Evolutionary conservation across 805 yeast species (phyloP).

Genomic region (Saturnispora bothae): DNA sequence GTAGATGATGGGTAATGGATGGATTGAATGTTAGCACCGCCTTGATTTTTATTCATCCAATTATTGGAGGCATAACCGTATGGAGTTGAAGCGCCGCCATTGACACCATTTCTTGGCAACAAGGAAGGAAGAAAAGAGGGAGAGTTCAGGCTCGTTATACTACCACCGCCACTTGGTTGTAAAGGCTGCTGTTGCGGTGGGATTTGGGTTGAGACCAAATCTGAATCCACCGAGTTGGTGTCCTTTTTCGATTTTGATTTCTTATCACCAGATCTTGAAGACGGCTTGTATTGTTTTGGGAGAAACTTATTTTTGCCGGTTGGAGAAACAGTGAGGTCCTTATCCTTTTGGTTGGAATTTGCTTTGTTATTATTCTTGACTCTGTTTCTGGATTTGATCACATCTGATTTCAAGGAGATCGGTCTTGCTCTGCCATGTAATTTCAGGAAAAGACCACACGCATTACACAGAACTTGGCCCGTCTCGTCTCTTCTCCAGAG

Average conservation of each 20-base stretch:
- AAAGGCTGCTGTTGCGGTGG: constrained; percentile 6
- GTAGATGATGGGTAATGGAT: constrained; percentile 58
- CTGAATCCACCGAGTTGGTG: not conserved
- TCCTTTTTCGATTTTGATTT: constrained; percentile 6
- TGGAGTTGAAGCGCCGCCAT: constrained; percentile 19
- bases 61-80: constrained; percentile 21
- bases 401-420: constrained; percentile 81
- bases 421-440: constrained; percentile 92
- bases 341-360: constrained; percentile 44
- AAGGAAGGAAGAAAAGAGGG: constrained; percentile 31
- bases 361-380: constrained; percentile 45
- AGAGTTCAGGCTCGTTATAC: constrained; percentile 15
- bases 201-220: not conserved
- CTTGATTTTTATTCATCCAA: constrained; percentile 22
- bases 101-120: constrained; percentile 27
- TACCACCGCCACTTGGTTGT: constrained; percentile 3
- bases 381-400: constrained; percentile 83
- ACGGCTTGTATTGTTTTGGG: constrained; percentile 30
- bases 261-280: constrained; percentile 13
- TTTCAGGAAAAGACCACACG: constrained; percentile 83
- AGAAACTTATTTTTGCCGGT: constrained; percentile 21
- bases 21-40: constrained; percentile 33
- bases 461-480: constrained; percentile 86
- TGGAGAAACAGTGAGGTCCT: constrained; percentile 25
- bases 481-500: constrained; percentile 91